Percentiles rank a stretch among this genome's conserved stretches.
phyloP scores from a whole-genome alignment of 2,329 filamentous ascomycete species.

The Trematosphaeria pertusa region DNA sequence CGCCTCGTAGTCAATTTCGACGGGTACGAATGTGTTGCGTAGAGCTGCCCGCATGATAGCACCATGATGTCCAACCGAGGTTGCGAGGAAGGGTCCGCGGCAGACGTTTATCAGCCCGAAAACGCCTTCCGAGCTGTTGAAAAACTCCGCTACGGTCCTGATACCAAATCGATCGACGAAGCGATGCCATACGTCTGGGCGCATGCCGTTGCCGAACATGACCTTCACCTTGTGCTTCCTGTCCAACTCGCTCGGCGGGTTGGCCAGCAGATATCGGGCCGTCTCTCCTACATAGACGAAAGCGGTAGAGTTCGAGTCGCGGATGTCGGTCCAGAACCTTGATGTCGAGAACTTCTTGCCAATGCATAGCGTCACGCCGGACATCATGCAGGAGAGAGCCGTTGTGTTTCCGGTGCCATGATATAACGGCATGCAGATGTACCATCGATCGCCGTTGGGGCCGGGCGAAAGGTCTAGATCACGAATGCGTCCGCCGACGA shows the following conservation, averaged over 20 bases:
- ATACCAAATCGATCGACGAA: constrained; percentile 71
- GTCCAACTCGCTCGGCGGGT: constrained; percentile 68
- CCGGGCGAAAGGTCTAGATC: constrained; percentile 48
- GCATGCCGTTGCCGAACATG: constrained; percentile 72
- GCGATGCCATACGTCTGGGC: constrained; percentile 71
- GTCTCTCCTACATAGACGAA: constrained; percentile 83
- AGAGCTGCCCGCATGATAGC: constrained; percentile 62
- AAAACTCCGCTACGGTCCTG: constrained; percentile 73
- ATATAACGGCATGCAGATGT: constrained; percentile 79
- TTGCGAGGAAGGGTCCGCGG: constrained; percentile 66
- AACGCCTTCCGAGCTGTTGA: constrained; percentile 78
- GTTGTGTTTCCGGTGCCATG: constrained; percentile 75
- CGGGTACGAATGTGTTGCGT: constrained; percentile 67
- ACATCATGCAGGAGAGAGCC: constrained; percentile 62
- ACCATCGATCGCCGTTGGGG: constrained; percentile 66
- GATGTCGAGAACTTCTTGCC: constrained; percentile 72
- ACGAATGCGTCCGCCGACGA: constrained; percentile 46
- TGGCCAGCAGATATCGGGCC: constrained; percentile 74
- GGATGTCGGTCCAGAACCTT: constrained; percentile 75
- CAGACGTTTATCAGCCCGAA: constrained; percentile 67
- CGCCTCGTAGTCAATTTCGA: constrained; percentile 71
- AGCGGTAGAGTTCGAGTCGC: constrained; percentile 70
- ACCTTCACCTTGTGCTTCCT: constrained; percentile 63
- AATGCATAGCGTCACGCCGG: constrained; percentile 66
- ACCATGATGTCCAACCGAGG: constrained; percentile 75